Conservation (phyloP, 306 rosid species). For the Cucumis hystrix region DNA sequence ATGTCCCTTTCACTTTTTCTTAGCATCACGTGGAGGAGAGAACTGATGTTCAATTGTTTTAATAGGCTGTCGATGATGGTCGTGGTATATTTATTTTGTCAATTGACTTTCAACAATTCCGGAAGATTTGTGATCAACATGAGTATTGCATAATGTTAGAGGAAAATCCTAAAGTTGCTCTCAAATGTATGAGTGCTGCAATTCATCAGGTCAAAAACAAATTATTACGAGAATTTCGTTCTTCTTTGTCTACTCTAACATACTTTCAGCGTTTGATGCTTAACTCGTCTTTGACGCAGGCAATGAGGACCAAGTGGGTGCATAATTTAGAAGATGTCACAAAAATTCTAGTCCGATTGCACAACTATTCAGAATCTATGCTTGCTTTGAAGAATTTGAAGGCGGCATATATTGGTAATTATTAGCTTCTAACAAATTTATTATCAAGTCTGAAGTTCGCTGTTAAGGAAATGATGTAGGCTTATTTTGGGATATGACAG, state of each 20-base stretch:
- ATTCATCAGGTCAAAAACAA: conserved; percentile 46
- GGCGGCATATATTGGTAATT: conserved; percentile 76
- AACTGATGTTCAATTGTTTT: not conserved
- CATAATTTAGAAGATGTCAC: conserved; percentile 26
- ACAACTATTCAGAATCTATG: conserved; percentile 70
- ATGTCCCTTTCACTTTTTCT: not conserved
- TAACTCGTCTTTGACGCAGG: conserved; percentile 30
- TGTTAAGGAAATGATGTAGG: not conserved
- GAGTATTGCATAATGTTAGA: conserved; percentile 41
- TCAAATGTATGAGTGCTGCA: conserved; percentile 61
- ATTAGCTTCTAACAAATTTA: not conserved
- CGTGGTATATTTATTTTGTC: conserved; percentile 35
- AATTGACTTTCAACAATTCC: conserved; percentile 56
- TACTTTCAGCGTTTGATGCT: not conserved
- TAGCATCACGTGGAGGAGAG: not conserved
- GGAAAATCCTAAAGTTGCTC: conserved; percentile 62
- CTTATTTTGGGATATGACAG: conserved; percentile 28
- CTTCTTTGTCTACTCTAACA: not conserved
- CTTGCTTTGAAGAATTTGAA: conserved; percentile 82
- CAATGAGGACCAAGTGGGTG: conserved; percentile 33
- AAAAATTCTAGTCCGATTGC: conserved; percentile 55
- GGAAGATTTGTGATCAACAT: conserved; percentile 23
- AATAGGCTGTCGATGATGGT: conserved; percentile 18
- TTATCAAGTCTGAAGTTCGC: not conserved
- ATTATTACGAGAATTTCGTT: conserved; percentile 2